phyloP scores from a whole-genome alignment of 345 rosid species.

The Syzygium jambos region DNA sequence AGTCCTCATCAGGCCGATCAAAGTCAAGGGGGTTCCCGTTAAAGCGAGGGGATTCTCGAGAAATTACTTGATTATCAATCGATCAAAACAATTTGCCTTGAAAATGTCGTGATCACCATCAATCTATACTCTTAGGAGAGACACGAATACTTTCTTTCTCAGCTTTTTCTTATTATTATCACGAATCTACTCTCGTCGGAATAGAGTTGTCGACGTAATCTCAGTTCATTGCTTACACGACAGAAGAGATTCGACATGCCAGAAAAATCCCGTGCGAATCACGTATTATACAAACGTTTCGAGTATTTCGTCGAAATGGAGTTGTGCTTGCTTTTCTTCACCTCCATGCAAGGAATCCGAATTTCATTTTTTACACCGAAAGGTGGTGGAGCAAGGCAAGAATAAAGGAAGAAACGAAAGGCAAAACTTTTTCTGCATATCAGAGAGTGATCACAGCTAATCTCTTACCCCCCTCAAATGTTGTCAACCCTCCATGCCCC shows the following conservation, averaged over 20 bases:
- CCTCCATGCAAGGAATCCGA: slow-evolving; percentile 45
- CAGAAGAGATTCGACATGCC: not conserved
- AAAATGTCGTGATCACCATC: not conserved
- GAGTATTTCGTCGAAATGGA: not conserved
- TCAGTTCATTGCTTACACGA: fast-evolving
- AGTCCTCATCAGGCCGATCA: fast-evolving
- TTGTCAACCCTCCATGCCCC: not conserved
- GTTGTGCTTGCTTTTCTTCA: slow-evolving; percentile 29
- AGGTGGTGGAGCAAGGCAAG: slow-evolving; percentile 3
- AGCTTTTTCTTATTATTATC: fast-evolving
- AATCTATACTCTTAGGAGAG: not conserved
- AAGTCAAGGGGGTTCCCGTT: not conserved
- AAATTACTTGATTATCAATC: not conserved
- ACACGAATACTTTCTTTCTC: not conserved
- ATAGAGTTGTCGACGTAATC: not conserved
- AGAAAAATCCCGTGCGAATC: not conserved
- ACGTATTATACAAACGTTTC: not conserved
- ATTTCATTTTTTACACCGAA: not conserved
- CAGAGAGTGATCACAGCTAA: slow-evolving; percentile 7
- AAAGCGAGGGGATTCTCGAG: not conserved
- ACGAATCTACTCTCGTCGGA: fast-evolving
- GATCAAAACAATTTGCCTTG: not conserved
- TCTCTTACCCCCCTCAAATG: not conserved
- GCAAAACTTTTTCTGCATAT: slow-evolving; percentile 7
- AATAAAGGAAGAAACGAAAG: slow-evolving; percentile 11